phyloP scores from a whole-genome alignment of 2,329 filamentous ascomycete species.

The Albophoma yamanashiensis region DNA sequence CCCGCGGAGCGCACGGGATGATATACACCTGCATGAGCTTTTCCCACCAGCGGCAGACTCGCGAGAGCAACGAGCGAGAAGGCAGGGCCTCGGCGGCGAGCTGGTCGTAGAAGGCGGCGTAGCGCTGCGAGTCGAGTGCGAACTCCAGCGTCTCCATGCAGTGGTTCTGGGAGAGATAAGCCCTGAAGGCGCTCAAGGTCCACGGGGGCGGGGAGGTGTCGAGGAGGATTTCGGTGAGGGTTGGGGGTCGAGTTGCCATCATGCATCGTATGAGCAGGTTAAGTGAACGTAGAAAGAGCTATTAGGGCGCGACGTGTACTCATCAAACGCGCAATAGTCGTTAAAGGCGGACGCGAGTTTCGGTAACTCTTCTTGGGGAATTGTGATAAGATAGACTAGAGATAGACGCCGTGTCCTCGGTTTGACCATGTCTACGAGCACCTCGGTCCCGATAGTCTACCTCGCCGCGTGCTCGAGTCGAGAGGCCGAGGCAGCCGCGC shows the following conservation, averaged over 20 bases:
- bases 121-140: conserved; percentile 85
- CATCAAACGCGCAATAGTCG: conserved; percentile 31
- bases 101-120: conserved; percentile 49
- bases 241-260: conserved; percentile 40
- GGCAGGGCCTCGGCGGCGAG: conserved; percentile 26
- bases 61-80: conserved; percentile 52
- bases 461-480: neutral
- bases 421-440: conserved; percentile 29
- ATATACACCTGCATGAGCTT: conserved; percentile 88
- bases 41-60: conserved; percentile 76
- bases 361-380: conserved; percentile 30
- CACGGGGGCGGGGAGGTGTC: conserved; percentile 81
- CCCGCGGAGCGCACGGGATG: conserved; percentile 68
- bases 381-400: conserved; percentile 30
- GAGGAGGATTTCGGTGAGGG: conserved; percentile 76
- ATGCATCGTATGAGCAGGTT: conserved; percentile 20
- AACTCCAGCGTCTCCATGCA: conserved; percentile 95
- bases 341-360: conserved; percentile 33
- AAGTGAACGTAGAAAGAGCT: conserved; percentile 37
- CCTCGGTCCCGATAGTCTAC: neutral
- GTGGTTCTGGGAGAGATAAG: conserved; percentile 92
- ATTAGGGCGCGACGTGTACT: conserved; percentile 33
- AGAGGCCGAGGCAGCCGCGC: neutral
- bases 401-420: conserved; percentile 33
- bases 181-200: conserved; percentile 88